Base-by-base conservation (phyloP, 2,329 filamentous ascomycete species). In the Cucurbitaria berberidis region DNA sequence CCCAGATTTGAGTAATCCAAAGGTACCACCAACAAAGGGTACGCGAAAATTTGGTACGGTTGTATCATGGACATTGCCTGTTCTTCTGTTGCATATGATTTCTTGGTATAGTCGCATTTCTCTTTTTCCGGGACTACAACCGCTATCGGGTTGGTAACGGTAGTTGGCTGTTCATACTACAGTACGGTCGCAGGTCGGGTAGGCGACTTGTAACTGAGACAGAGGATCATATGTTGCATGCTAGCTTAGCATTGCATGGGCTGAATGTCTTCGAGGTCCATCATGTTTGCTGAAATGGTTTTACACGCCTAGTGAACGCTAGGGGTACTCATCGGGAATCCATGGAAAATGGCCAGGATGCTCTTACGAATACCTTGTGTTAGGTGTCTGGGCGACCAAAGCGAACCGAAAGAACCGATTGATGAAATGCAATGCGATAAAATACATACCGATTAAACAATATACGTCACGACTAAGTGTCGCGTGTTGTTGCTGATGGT, bases 391-490 rank as follows among this genome's bases (percentile, higher is more conserved):
- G 29, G n/a, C 24, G 40, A 26, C 22, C 46, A 32, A 46, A 40
- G 48, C 13, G 54, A 40, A 13, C 42, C 26, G 42, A 39, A 35
- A 45, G 18, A 49, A 34, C 24, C n/a, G 35, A 47, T 19, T 6
- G 5, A 29, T 13, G 26, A 53, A 26, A 41, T 50, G 4, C 30
- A 34, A 38, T 38, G 30, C 49, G 41, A 36, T n/a, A 11, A 49
- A 16, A 56, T 64, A 68, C 65, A 55, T 68, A 68, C 65, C 63
- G 48, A 58, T 53, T 53, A 44, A 24, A 58, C 22, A 47, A 47
- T 43, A 58, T 38, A 16, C 16, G 32, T 51, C 53, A 62, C 45
- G 53, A 36, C 48, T 53, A 35, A 24, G 24, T 18, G 34, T 22
- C 30, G 38, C 30, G 30, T 48, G 44, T 43, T 46, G 47, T 29